Base-by-base conservation (phyloP, 78 protist genomes). In the Dictyostelium brefeldianum region DNA sequence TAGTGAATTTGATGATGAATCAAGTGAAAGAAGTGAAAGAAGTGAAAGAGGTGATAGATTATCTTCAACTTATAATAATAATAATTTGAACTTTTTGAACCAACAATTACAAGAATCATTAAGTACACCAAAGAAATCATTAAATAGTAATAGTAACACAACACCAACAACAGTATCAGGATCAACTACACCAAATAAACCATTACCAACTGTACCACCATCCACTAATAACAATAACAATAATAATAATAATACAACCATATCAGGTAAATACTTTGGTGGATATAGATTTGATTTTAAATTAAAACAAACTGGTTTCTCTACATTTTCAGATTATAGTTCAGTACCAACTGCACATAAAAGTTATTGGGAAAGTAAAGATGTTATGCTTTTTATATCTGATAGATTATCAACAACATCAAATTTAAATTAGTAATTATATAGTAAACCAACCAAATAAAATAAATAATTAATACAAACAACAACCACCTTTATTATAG, bases 261-360 rank as follows among this genome's bases (percentile, higher is more conserved):
- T n/a, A n/a, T n/a, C n/a, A n/a, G 43, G 43, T 36, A 57, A 80
- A 41, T 74, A 73, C 18, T 85, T 71, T 85, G 81, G 83, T 9
- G 92, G 92, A 47, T 51, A 75, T 59, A 71, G 92, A 85, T 85
- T 74, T 65, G 92, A 85, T 75, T 85, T 36, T 36, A 85, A 85
- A 75, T 15, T 85, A n/a, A 53, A 75, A 74, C 92, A 80, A 59
- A 78, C 27, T 22, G 74, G 83, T 47, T 82, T 82, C 20, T 46
- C 59, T 4, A 54, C 29, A 50, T 53, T 85, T n/a, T 59, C 78
- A 12, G 92, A 85, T 14, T 85, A 85, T 53, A 73, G 78, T 27
- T 56, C 65, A 22, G 92, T 85, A 14, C 36, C 47, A 41, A 22
- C 27, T 17, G 81, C 83, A 10, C 92, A 85, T n/a, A 85, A 85